These are phyloP conservation scores for Thermoascus crustaceus DNA, from an alignment of 2,329 filamentous ascomycete genomes.

Conservation along the genomic window DNA sequence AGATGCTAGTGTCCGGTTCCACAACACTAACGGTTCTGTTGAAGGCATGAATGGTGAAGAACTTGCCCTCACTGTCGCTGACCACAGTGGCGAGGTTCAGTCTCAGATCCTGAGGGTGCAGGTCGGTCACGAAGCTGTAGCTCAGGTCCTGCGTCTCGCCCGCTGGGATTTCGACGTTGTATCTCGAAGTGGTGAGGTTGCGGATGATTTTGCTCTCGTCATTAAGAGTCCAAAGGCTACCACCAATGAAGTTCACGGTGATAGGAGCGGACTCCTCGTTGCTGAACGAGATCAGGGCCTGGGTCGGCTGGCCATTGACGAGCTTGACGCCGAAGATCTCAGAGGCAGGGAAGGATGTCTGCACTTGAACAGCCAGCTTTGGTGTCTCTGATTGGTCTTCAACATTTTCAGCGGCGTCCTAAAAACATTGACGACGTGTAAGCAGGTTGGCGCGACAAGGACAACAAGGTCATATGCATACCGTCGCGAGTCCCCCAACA, in stretches of 20 bases:
- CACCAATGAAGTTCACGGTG: slow-evolving; percentile 66
- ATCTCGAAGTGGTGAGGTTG: slow-evolving; percentile 74
- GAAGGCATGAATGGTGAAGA: slow-evolving; percentile 72
- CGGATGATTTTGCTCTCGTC: slow-evolving; percentile 57
- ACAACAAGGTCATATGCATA: slow-evolving; percentile 35
- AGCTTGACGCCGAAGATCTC: slow-evolving; percentile 94
- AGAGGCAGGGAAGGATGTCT: slow-evolving; percentile 53
- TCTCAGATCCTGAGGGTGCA: slow-evolving; percentile 83
- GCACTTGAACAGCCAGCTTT: slow-evolving; percentile 47
- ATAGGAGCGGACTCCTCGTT: slow-evolving; percentile 77
- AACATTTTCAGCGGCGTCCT: slow-evolving; percentile 56
- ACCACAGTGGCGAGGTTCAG: slow-evolving; percentile 71
- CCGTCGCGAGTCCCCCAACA: slow-evolving; percentile 54
- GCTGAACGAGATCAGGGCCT: slow-evolving; percentile 70
- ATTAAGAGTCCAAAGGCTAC: slow-evolving; percentile 58
- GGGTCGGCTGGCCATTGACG: slow-evolving; percentile 81
- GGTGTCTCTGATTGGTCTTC: slow-evolving; percentile 56
- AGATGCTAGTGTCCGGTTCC: slow-evolving; percentile 81
- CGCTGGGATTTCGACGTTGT: slow-evolving; percentile 63
- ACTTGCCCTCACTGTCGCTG: slow-evolving; percentile 53
- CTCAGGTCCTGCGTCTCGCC: slow-evolving; percentile 69
- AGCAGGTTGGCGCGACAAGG: slow-evolving; percentile 16
- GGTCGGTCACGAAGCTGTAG: slow-evolving; percentile 80
- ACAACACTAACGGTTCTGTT: slow-evolving; percentile 79
- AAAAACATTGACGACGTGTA: slow-evolving; percentile 10